Percentiles rank a stretch among this genome's conserved stretches.
These are phyloP conservation scores for Fusarium marasasianum DNA, from an alignment of 2,329 filamentous ascomycete genomes.

Conservation along the genomic window DNA sequence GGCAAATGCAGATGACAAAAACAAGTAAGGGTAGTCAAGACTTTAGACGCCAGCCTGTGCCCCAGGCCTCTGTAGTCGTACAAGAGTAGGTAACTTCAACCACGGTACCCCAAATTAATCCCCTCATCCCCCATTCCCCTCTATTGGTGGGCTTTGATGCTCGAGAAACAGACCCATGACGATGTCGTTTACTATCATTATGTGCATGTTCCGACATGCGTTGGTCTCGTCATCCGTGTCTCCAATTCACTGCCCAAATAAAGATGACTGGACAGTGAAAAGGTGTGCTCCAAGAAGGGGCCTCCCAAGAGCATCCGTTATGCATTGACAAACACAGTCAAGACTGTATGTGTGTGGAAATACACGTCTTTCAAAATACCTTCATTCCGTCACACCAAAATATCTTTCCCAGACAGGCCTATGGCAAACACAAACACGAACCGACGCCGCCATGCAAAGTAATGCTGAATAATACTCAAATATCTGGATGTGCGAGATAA, in stretches of 20 bases:
- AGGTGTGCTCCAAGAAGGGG: not conserved
- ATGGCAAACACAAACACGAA: conserved; percentile 33
- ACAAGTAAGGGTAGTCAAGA: conserved; percentile 21
- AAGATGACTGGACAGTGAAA: not conserved
- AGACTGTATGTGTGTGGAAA: conserved; percentile 10
- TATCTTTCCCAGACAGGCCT: conserved; percentile 36
- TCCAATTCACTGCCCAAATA: not conserved
- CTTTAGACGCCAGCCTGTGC: conserved; percentile 38
- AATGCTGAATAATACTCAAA: conserved; percentile 42
- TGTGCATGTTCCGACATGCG: conserved; percentile 12
- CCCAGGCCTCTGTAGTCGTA: conserved; percentile 45
- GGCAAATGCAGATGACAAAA: conserved; percentile 23
- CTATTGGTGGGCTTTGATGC: conserved; percentile 29
- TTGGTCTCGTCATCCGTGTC: conserved; percentile 1
- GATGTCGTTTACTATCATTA: conserved; percentile 30
- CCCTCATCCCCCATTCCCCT: conserved; percentile 17
- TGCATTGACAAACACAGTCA: conserved; percentile 17
- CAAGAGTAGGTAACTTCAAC: conserved; percentile 47
- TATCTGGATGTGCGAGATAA: not conserved
- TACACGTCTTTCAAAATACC: conserved; percentile 35
- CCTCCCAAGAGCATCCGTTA: conserved; percentile 12
- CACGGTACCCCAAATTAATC: conserved; percentile 47
- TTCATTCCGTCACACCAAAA: conserved; percentile 33
- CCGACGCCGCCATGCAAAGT: conserved; percentile 52
- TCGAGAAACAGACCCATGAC: conserved; percentile 26